These are phyloP conservation scores for Venturiaceae sp. DNA, from an alignment of 2,329 filamentous ascomycete genomes.

Conservation along the genomic window DNA sequence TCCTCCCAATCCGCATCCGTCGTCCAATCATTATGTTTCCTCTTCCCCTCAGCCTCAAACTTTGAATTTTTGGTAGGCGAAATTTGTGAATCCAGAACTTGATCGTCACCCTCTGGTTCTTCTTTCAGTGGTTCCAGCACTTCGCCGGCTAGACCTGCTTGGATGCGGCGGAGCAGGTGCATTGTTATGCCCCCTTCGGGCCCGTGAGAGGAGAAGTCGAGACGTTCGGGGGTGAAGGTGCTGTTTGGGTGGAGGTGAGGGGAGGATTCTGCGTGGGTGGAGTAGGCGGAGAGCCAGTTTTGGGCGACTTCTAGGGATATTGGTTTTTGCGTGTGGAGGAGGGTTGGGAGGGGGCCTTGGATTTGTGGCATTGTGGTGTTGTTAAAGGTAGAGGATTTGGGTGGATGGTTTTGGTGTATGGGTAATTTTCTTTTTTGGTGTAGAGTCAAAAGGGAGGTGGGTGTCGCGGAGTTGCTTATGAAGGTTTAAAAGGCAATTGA, in stretches of 20 bases:
- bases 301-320: conserved; percentile 25
- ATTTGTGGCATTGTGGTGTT: conserved; percentile 20
- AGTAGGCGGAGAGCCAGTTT: conserved; percentile 27
- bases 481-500: not conserved
- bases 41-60: not conserved
- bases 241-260: conserved; percentile 40
- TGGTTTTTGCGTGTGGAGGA: conserved; percentile 19
- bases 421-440: not conserved
- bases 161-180: conserved; percentile 43
- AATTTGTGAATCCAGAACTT: conserved; percentile 8
- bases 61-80: not conserved
- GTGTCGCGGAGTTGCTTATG: not conserved
- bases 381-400: not conserved
- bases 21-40: not conserved
- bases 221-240: conserved; percentile 30
- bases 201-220: conserved; percentile 25
- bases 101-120: conserved; percentile 10
- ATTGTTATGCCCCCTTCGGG: conserved; percentile 34
- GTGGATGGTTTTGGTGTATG: not conserved
- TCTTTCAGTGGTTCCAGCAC: conserved; percentile 10
- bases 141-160: conserved; percentile 42
- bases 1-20: conserved; percentile 28
- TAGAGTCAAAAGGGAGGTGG: not conserved
- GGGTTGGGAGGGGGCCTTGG: conserved; percentile 24
- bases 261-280: conserved; percentile 26